Conservation (phyloP, 495 filamentous ascomycete species). For the Darksidea phi region DNA sequence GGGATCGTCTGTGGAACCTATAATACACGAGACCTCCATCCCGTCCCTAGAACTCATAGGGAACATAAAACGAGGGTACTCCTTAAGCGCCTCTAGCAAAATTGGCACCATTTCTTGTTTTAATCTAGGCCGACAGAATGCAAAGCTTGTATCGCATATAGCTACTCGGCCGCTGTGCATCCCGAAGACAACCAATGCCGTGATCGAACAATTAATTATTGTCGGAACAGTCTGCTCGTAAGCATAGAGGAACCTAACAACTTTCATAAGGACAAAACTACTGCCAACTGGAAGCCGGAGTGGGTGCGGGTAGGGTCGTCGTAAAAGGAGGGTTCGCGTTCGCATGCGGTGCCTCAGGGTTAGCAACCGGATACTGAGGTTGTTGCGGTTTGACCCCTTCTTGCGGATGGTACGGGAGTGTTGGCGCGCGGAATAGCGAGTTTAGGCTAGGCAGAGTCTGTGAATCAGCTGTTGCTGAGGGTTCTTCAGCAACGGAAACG, state of each 20-base stretch:
- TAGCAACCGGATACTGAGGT: neutral
- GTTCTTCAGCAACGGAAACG: neutral
- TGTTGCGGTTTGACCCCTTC: slow-evolving; percentile 9
- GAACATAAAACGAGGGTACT: no score
- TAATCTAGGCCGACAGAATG: no score
- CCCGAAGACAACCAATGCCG: neutral
- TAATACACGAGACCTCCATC: no score
- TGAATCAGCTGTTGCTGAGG: slow-evolving; percentile 3
- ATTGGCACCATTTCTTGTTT: no score
- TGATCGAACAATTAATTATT: no score
- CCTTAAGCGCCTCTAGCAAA: no score
- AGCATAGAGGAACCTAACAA: neutral
- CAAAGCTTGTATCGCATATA: no score
- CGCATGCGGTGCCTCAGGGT: neutral
- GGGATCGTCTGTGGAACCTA: no score
- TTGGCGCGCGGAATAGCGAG: slow-evolving; percentile 19
- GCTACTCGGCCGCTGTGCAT: neutral
- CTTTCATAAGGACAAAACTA: neutral
- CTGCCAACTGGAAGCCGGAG: slow-evolving; percentile 13
- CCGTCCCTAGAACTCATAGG: no score
- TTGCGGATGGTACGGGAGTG: slow-evolving; percentile 17
- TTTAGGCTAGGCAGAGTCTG: slow-evolving; percentile 2
- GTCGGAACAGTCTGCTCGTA: no score
- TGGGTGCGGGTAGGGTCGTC: neutral
- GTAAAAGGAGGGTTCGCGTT: neutral